A percentile compares a stretch with the other conserved stretches of the same genome.
Conservation (phyloP, 257 asterid genomes). For the Rhazya stricta region DNA sequence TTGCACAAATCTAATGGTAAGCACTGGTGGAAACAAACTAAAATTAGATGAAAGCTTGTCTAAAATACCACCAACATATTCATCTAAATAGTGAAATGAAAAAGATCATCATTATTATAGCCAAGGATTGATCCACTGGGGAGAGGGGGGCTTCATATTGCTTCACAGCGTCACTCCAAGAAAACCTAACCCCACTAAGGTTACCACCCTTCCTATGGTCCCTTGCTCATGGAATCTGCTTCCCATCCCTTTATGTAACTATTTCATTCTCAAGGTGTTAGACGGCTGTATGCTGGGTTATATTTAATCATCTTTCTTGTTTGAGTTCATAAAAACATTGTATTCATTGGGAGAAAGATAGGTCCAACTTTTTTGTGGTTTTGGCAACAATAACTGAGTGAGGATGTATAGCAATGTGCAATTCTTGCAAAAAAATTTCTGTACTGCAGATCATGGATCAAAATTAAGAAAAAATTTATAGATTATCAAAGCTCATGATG, state of each 20-base stretch:
- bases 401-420: neutral
- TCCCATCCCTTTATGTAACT: neutral
- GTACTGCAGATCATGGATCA: neutral
- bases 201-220: neutral
- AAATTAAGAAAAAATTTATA: too few relatives aligned
- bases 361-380: neutral
- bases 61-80: neutral
- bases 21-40: neutral
- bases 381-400: too few relatives aligned
- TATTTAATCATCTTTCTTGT: neutral
- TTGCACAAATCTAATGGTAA: conserved; percentile 1
- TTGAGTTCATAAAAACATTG: neutral
- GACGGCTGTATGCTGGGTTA: neutral
- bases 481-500: neutral
- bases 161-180: neutral
- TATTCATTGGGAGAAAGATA: neutral
- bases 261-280: neutral
- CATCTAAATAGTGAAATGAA: neutral
- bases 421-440: neutral
- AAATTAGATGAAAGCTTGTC: neutral
- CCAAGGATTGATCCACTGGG: neutral
- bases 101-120: neutral
- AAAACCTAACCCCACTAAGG: neutral
- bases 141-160: neutral
- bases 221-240: neutral